Conservation (phyloP, 768 basidiomycete genomes). For the Suillus cothurnatus region DNA sequence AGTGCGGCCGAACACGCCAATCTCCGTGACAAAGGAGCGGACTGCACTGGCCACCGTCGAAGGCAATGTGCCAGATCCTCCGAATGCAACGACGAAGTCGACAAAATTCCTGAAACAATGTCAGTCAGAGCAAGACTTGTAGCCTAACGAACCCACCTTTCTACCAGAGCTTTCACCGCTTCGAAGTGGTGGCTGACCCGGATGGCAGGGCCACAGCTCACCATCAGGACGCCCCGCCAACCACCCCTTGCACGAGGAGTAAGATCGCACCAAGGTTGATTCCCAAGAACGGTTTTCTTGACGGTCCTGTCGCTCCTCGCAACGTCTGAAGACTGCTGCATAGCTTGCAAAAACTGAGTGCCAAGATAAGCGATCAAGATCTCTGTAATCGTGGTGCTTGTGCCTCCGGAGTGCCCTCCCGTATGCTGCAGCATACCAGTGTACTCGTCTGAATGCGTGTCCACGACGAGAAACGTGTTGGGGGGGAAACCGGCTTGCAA, state of each 20-base stretch:
- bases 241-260: background rate
- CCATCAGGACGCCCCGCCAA: background rate
- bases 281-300: background rate
- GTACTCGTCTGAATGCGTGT: background rate
- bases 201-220: conserved; percentile 1
- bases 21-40: background rate
- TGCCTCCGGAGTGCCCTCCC: background rate
- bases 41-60: background rate
- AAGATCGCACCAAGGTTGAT: background rate
- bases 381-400: background rate
- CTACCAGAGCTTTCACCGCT: background rate
- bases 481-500: background rate
- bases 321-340: background rate
- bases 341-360: background rate
- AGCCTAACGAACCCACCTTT: accelerated
- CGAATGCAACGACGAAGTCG: background rate
- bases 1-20: background rate
- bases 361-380: background rate
- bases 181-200: background rate
- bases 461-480: background rate
- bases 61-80: background rate
- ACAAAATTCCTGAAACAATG: background rate
- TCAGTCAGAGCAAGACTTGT: background rate
- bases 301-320: background rate
- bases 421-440: background rate